Conservation (phyloP, 306 rosid genomes). For the cucumber (Cucumis sativus) region Cucumber_9930_V3 NC_026659.2:24592501-24593000, state of each 20-base stretch:
- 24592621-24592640: slow-evolving; percentile 6
- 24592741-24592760: not conserved
- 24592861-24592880: not conserved
- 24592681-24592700: slow-evolving; percentile 9
- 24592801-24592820: not conserved
- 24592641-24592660: slow-evolving; percentile 4
- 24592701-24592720: not conserved
- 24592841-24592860: slow-evolving; percentile 3
- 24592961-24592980: not conserved
- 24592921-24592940: slow-evolving; percentile 6
- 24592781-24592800: not conserved
- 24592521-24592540: slow-evolving; percentile 8
- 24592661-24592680: slow-evolving; percentile 7
- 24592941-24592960: slow-evolving; percentile 4
- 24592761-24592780: not conserved
- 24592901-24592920: slow-evolving; percentile 5
- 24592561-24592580: slow-evolving; percentile 7
- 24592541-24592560: not conserved
- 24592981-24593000: slow-evolving; percentile 11
- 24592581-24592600: slow-evolving; percentile 3
- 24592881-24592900: slow-evolving; percentile 3
- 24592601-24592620: slow-evolving; percentile 10
- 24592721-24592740: not conserved
- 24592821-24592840: not conserved
- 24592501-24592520: slow-evolving; percentile 11